Conservation (phyloP, 805 yeast species). For the Candida corydali region DNA sequence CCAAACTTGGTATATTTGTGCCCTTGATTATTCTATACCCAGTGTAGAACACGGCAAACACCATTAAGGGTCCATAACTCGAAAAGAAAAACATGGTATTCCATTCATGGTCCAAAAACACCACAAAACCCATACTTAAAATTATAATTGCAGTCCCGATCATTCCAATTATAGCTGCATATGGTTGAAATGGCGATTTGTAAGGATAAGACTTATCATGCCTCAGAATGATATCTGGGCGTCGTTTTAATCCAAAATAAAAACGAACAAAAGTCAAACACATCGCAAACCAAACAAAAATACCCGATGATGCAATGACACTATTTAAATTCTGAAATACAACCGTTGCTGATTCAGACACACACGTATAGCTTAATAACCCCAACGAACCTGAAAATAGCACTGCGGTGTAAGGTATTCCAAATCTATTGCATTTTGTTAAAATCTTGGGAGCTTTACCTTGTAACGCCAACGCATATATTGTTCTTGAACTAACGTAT, state of each 20-base stretch:
- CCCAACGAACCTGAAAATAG: conserved; percentile 60
- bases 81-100: conserved; percentile 58
- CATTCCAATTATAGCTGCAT: conserved; percentile 58
- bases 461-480: conserved; percentile 41
- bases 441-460: conserved; percentile 61
- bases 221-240: conserved; percentile 64
- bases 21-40: conserved; percentile 58
- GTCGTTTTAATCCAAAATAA: conserved; percentile 52
- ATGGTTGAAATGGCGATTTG: conserved; percentile 68
- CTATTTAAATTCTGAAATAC: conserved; percentile 67
- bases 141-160: conserved; percentile 49
- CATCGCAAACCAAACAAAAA: conserved; percentile 77
- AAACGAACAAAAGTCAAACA: conserved; percentile 62
- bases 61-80: conserved; percentile 57
- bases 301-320: conserved; percentile 69
- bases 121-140: conserved; percentile 57
- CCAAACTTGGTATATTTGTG: conserved; percentile 62
- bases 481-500: conserved; percentile 40
- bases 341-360: conserved; percentile 51
- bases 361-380: conserved; percentile 55
- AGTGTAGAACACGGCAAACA: conserved; percentile 47
- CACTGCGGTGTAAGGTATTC: conserved; percentile 74
- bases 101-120: conserved; percentile 58
- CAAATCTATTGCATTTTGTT: conserved; percentile 54
- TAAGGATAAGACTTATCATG: conserved; percentile 65